Conservation (phyloP, 768 basidiomycete species). For the Roridomyces roridus region DNA sequence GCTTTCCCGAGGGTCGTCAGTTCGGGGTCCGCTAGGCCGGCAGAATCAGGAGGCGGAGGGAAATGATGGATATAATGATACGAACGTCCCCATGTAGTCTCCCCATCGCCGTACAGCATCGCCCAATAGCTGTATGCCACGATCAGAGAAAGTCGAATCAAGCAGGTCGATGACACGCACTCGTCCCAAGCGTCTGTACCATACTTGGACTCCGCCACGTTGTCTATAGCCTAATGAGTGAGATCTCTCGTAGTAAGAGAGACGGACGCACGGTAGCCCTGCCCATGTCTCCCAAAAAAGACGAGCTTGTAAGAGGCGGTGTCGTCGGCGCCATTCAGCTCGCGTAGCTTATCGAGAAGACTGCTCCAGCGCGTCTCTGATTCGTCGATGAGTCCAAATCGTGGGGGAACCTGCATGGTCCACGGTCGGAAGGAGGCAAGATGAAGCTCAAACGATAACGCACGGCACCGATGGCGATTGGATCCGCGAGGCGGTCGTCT, state of each 20-base stretch:
- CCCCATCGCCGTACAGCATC: constrained; percentile 66
- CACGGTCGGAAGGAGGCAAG: too few species aligned
- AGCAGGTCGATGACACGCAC: constrained; percentile 40
- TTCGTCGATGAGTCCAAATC: constrained; percentile 65
- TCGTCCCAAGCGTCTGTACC: constrained; percentile 64
- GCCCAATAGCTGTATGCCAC: constrained; percentile 62
- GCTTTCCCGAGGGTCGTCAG: constrained; percentile 62
- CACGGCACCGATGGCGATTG: constrained; percentile 36
- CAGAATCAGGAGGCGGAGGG: neutral
- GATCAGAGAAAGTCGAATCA: neutral
- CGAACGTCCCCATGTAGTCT: constrained; percentile 78
- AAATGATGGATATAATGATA: constrained; percentile 20
- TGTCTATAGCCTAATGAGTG: constrained; percentile 51
- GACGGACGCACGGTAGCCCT: constrained; percentile 68
- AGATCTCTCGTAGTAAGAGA: neutral
- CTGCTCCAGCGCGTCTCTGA: constrained; percentile 55
- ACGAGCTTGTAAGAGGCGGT: constrained; percentile 65
- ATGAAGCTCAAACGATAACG: constrained; percentile 11
- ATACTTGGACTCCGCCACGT: constrained; percentile 67
- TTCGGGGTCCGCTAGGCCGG: constrained; percentile 61
- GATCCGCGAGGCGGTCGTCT: constrained; percentile 37
- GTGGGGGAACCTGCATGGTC: constrained; percentile 61
- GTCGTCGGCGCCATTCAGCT: constrained; percentile 51
- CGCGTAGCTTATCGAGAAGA: constrained; percentile 46
- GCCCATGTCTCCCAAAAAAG: constrained; percentile 72